Base-by-base conservation (phyloP, 306 rosid genomes). In the Vigna mungo region DNA sequence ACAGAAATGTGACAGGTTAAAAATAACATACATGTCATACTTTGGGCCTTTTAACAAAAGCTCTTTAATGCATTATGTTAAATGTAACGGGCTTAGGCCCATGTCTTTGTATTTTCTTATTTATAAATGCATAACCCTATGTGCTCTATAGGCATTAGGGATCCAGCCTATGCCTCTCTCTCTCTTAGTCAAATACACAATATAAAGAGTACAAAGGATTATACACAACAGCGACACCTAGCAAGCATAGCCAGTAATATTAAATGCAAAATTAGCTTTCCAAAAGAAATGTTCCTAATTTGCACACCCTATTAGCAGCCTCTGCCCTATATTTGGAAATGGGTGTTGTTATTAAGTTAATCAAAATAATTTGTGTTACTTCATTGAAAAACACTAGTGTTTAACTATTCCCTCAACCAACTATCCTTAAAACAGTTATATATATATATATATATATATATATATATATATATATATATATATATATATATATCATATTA, bases 41-140 rank as follows among this genome's bases (percentile, higher is more conserved):
- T 61, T 58, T 65, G 66, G 75, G 75, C 67, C 55, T 32, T 18
- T 68, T 10, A 71, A 61, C 80, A 56, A 75, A 77, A 79, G 53
- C 71, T 61, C 71, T 60, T 62, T 52, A 23, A 60, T 30, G 46
- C 74, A 30, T 30, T 30, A 30, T 30, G 34, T 30, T 30, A 30
- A 30, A 30, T 0, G 34, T 30, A 30, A 30, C 5, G 5, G 5
- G 34, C 34, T 30, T 30, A 30, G 34, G 34, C 5, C 34, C 32
- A 30, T 30, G 32, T 30, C 34, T 3, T 30, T 30, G 4, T 30
- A 30, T 30, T 30, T 30, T 30, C 34, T 30, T 30, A 30, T 30
- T 30, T 30, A 30, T 30, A 30, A 30, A 30, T 30, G 34, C 34
- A 30, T 30, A 30, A 3, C 34, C 34, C 34, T 30, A 30, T 30